Base-by-base conservation (phyloP, 2,329 filamentous ascomycete species). In the Dothideomycetes sp. region DNA sequence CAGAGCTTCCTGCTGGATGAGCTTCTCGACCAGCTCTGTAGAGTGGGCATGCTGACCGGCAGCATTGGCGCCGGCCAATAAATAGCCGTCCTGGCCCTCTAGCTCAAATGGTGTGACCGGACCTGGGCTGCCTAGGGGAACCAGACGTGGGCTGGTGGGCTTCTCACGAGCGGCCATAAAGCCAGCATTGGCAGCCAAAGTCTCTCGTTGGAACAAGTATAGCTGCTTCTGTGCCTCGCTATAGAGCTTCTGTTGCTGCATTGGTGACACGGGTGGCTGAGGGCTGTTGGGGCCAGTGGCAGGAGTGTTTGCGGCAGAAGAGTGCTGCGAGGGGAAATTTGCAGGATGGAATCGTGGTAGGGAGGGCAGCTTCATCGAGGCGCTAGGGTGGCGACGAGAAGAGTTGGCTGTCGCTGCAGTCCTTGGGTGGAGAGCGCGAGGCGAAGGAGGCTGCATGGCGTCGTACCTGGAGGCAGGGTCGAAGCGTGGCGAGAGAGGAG, bases 61-160 rank as follows among this genome's bases (percentile, higher is more conserved):
- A 15, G 52, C 48, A 19, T 55, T 52, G 7, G 60, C 55, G 5
- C 66, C 65, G 16, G 64, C 64, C n/a, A 62, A 56, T 19, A 72
- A 55, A 45, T 71, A 71, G 38, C 62, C 57, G 11, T 57, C 55
- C 12, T 55, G 48, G 2, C 55, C 57, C 49, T 69, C 69, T 22
- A 73, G 60, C 46, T 66, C 65, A 34, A 73, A 51, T n/a, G 69
- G 69, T 17, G 69, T 73, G 30, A 72, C 67, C 5, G 66, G 66
- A 30, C 68, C 68, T 2, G 69, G 69, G 40, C 68, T 71, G 12
- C 64, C 67, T 16, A 69, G 51, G 17, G 69, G 69, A 17, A 58
- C 59, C 31, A 73, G 58, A 30, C 65, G 61, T 22, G 69, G 69
- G 50, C 66, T 69, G 17, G 53, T 58, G 1, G 69, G 68, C 47